phyloP scores from a whole-genome alignment of 176 grass and related monocot species.

The Areca catechu region DNA sequence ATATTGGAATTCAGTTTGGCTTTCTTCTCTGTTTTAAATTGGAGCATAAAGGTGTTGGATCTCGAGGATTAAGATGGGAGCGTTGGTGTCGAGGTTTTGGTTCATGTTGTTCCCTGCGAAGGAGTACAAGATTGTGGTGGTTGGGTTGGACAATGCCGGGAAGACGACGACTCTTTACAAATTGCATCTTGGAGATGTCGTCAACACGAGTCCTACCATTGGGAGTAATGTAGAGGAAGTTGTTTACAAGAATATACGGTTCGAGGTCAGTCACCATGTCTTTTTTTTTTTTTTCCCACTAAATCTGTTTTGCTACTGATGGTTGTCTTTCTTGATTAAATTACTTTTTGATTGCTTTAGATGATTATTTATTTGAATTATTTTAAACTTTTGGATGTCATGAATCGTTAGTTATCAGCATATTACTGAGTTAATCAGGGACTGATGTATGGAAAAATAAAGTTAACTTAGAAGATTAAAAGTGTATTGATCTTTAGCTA shows the following conservation, averaged over 20 bases:
- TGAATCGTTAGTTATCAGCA: no score
- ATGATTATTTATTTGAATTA: no score
- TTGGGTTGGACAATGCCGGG: constrained; percentile 89
- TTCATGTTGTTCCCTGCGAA: constrained; percentile 88
- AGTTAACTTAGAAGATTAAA: no score
- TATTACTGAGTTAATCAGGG: no score
- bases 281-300: not conserved
- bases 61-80: constrained; percentile 41
- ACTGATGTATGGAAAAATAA: no score
- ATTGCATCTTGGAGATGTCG: constrained; percentile 88
- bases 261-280: constrained; percentile 42
- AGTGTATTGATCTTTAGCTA: no score
- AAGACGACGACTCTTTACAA: constrained; percentile 99
- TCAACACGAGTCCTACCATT: constrained; percentile 86
- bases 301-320: no score
- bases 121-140: constrained; percentile 99
- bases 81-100: constrained; percentile 82
- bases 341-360: no score
- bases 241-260: constrained; percentile 96
- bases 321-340: no score
- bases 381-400: no score
- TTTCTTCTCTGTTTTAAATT: not conserved
- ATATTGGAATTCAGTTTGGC: not conserved
- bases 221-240: constrained; percentile 99
- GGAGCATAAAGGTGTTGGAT: not conserved